Percentiles rank a stretch among this genome's conserved stretches.
phyloP scores from a whole-genome alignment of 768 basidiomycete genomes.

The Phylloporus sp. region DNA sequence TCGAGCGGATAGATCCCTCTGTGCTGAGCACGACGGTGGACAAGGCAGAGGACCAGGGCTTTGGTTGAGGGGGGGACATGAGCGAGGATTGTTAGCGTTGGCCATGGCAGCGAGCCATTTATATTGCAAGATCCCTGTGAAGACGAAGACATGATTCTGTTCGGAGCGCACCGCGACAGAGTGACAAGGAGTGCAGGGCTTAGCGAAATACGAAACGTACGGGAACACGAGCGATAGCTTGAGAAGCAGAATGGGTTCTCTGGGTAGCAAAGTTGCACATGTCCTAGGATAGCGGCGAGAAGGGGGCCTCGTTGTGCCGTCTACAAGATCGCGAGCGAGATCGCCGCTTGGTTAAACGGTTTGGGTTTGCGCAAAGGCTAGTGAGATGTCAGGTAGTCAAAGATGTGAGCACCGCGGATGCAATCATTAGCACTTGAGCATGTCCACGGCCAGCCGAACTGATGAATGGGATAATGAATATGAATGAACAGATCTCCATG shows the following conservation, averaged over 20 bases:
- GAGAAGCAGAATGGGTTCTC: constrained; percentile 26
- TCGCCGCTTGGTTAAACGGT: constrained; percentile 24
- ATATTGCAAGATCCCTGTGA: constrained; percentile 24
- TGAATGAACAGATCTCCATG: constrained; percentile 11
- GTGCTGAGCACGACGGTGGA: constrained; percentile 9
- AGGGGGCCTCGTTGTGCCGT: constrained; percentile 14
- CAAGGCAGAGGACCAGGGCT: constrained; percentile 1
- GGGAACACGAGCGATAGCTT: constrained; percentile 16
- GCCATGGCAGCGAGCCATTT: constrained; percentile 18
- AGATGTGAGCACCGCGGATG: constrained; percentile 15
- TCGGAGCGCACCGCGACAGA: constrained; percentile 16
- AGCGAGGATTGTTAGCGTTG: constrained; percentile 4
- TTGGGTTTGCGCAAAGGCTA: constrained; percentile 16
- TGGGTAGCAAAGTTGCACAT: constrained; percentile 8
- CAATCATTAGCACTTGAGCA: neutral
- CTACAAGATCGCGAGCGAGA: constrained; percentile 28
- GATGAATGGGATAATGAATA: constrained; percentile 2
- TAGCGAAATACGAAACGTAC: constrained; percentile 26
- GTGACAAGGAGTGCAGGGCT: constrained; percentile 17
- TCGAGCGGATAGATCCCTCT: constrained; percentile 19
- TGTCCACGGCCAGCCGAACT: constrained; percentile 16
- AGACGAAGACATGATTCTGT: constrained; percentile 16
- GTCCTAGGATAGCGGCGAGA: constrained; percentile 15
- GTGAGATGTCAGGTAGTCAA: neutral
- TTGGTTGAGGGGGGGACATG: constrained; percentile 18